A percentile compares a stretch with the other conserved stretches of the same genome.
Evolutionary conservation across 1,284 basidiomycete species (phyloP).

Genomic region (Cryptococcus wingfieldii): DNA sequence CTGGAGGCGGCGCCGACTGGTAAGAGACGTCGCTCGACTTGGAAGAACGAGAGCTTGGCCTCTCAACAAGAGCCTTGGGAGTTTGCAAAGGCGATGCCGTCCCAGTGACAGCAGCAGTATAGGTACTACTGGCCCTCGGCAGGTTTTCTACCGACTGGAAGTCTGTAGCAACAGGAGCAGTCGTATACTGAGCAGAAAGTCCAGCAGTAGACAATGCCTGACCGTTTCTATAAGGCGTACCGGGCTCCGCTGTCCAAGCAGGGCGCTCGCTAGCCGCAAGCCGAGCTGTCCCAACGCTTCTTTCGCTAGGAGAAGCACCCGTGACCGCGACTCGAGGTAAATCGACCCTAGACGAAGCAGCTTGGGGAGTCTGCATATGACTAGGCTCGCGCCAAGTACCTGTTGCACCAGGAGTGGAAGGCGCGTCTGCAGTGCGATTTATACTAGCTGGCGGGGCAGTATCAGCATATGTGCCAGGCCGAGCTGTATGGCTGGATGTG

Average conservation of each 20-base stretch:
- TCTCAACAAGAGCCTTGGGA: constrained; percentile 4
- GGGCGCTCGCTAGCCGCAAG: background rate
- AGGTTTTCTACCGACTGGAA: background rate
- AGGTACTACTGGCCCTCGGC: background rate
- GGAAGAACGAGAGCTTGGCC: constrained; percentile 8
- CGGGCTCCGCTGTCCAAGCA: background rate
- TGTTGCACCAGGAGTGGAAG: background rate
- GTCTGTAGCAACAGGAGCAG: background rate
- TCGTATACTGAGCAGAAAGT: constrained; percentile 1
- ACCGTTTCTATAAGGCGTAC: background rate
- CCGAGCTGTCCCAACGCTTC: background rate
- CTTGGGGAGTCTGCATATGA: background rate
- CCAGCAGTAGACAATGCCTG: background rate
- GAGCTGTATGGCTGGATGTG: constrained; percentile 5
- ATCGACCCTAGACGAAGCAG: background rate
- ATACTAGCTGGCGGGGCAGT: background rate
- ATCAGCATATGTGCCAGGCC: background rate
- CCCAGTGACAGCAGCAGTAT: background rate
- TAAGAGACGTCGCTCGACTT: constrained; percentile 17
- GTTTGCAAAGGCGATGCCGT: constrained; percentile 14
- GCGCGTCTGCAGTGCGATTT: background rate
- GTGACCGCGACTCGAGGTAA: constrained; percentile 16
- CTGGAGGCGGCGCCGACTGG: constrained; percentile 27
- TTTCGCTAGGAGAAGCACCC: constrained; percentile 9
- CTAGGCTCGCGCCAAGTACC: background rate